Conservation (phyloP, 139 green algal genomes). For the Haematococcus sp. region DNA sequence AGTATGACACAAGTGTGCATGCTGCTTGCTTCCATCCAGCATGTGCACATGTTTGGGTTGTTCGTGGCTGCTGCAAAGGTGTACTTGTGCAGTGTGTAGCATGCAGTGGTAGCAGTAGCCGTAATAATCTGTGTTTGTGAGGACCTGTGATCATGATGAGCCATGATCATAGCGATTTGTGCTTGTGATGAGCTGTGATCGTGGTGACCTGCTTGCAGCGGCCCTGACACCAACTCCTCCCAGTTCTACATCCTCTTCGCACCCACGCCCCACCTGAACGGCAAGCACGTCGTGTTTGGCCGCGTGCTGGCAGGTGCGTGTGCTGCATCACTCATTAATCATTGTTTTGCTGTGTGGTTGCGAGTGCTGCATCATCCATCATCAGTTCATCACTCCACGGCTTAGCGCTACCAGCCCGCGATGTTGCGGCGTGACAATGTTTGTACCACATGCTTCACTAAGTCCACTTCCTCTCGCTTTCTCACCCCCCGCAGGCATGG, state of each 20-base stretch:
- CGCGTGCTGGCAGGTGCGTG: slow-evolving; percentile 7
- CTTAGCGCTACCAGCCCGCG: neutral
- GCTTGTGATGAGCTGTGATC: too few relatives aligned
- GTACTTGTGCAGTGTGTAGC: too few relatives aligned
- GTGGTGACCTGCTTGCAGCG: neutral
- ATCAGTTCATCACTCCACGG: neutral
- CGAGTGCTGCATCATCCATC: neutral
- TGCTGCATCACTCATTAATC: neutral
- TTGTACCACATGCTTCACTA: too few relatives aligned
- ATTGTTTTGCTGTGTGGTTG: too few relatives aligned
- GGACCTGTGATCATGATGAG: too few relatives aligned
- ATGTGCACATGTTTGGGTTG: neutral
- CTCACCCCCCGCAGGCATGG: slow-evolving; percentile 10
- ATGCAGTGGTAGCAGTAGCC: too few relatives aligned
- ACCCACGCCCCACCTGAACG: slow-evolving; percentile 50
- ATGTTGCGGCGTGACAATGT: too few relatives aligned
- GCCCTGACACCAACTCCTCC: slow-evolving; percentile 63
- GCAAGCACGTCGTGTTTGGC: slow-evolving; percentile 29
- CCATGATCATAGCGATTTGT: too few relatives aligned
- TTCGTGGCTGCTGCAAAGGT: slow-evolving; percentile 5
- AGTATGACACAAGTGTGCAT: slow-evolving; percentile 41
- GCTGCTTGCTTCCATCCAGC: neutral
- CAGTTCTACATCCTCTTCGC: slow-evolving; percentile 59
- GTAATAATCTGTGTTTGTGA: too few relatives aligned
- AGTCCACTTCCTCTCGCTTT: too few relatives aligned